Percentiles rank a stretch among this genome's conserved stretches.
phyloP scores from a whole-genome alignment of 495 filamentous ascomycete genomes.

The Penicillium lividum region DNA sequence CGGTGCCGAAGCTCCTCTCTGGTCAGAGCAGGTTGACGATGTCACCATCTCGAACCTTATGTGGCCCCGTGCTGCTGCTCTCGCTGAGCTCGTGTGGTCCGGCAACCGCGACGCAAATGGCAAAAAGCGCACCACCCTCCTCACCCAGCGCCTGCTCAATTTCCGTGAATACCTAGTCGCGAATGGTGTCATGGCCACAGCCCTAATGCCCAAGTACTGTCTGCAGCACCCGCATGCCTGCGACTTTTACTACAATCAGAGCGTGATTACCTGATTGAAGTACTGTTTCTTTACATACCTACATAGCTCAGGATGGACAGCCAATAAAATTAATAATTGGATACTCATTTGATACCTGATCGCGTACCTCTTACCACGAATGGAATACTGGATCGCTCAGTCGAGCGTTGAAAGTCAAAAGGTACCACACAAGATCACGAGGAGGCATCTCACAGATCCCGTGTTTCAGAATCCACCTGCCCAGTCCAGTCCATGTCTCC shows the following conservation, averaged over 20 bases:
- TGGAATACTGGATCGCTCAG: neutral
- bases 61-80: conserved; percentile 57
- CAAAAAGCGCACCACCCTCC: conserved; percentile 49
- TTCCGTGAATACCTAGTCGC: conserved; percentile 60
- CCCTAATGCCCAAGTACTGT: conserved; percentile 56
- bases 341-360: neutral
- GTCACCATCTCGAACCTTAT: conserved; percentile 47
- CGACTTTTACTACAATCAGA: conserved; percentile 54
- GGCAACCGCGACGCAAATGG: conserved; percentile 52
- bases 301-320: conserved; percentile 12
- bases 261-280: conserved; percentile 25
- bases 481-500: neutral
- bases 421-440: conserved; percentile 11
- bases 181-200: conserved; percentile 50
- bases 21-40: conserved; percentile 58
- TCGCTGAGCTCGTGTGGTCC: conserved; percentile 56
- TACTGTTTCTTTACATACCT: neutral
- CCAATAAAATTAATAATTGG: conserved; percentile 15
- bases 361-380: neutral
- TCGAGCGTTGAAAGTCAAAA: neutral
- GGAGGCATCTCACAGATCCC: conserved; percentile 10
- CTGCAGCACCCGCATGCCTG: conserved; percentile 58
- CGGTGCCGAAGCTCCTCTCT: conserved; percentile 53
- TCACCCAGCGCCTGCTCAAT: conserved; percentile 58
- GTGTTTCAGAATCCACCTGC: conserved; percentile 18